phyloP scores from a whole-genome alignment of 2,329 filamentous ascomycete species.

The Xylaria multiplex region DNA sequence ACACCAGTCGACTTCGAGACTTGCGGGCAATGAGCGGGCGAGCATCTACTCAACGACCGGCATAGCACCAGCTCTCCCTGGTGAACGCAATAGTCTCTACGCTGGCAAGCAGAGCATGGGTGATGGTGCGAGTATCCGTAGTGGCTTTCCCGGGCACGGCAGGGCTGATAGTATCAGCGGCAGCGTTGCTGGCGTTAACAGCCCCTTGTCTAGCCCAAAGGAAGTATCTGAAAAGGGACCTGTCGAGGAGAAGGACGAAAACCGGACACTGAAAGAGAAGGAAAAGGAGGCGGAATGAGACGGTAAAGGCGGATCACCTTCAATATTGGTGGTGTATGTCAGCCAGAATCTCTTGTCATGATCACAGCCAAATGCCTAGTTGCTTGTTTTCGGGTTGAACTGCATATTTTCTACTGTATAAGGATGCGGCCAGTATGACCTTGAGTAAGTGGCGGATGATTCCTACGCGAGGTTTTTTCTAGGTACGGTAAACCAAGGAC shows the following conservation, averaged over 20 bases:
- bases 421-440: constrained; percentile 2
- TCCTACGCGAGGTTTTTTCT: constrained; percentile 9
- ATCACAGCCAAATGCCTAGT: constrained; percentile 1
- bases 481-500: constrained; percentile 16
- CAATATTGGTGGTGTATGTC: not conserved
- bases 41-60: constrained; percentile 85
- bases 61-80: constrained; percentile 70
- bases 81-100: constrained; percentile 85
- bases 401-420: constrained; percentile 11
- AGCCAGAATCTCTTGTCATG: not conserved
- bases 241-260: constrained; percentile 48
- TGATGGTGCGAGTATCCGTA: constrained; percentile 81
- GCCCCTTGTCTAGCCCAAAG: constrained; percentile 69
- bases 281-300: constrained; percentile 36
- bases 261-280: constrained; percentile 33
- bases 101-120: constrained; percentile 66
- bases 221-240: constrained; percentile 53
- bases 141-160: constrained; percentile 78
- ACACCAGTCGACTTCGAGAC: constrained; percentile 58
- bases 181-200: constrained; percentile 72
- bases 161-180: constrained; percentile 84
- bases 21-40: constrained; percentile 68
- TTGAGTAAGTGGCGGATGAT: constrained; percentile 1
- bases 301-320: not conserved
- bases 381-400: constrained; percentile 1